Percentiles rank a stretch among this genome's conserved stretches.
These are phyloP conservation scores for Camellia lanceoleosa DNA, from an alignment of 148 eudicot species.

Conservation along the genomic window DNA sequence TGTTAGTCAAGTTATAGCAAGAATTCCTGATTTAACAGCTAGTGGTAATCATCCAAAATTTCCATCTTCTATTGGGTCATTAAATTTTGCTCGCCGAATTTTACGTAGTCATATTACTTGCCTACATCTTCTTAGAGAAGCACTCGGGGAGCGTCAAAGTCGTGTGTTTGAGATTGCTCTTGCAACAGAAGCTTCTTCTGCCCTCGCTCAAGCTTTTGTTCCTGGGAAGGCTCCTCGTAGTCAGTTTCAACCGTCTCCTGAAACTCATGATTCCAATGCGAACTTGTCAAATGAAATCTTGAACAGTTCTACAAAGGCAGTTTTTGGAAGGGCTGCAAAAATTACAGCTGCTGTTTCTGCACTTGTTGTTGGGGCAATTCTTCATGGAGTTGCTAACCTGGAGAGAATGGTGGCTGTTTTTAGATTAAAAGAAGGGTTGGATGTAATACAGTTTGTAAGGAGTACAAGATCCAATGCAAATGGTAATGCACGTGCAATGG, in stretches of 20 bases:
- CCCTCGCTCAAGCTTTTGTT: slow-evolving; percentile 65
- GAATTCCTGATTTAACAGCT: slow-evolving; percentile 71
- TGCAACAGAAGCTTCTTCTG: slow-evolving; percentile 82
- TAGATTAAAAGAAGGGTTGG: slow-evolving; percentile 83
- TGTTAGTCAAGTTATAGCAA: slow-evolving; percentile 70
- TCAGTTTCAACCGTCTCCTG: slow-evolving; percentile 74
- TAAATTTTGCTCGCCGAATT: slow-evolving; percentile 70
- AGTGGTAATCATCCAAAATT: slow-evolving; percentile 42
- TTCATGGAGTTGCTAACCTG: slow-evolving; percentile 86
- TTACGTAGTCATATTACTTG: slow-evolving; percentile 79
- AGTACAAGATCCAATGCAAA: slow-evolving; percentile 70
- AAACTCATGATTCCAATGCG: slow-evolving; percentile 49
- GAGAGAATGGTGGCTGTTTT: slow-evolving; percentile 92
- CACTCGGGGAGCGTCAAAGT: slow-evolving; percentile 93
- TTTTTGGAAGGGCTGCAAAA: slow-evolving; percentile 64
- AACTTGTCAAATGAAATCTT: slow-evolving; percentile 48
- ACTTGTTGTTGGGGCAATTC: slow-evolving; percentile 78
- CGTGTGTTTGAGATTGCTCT: slow-evolving; percentile 98
- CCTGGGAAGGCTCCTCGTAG: slow-evolving; percentile 68
- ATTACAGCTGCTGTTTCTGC: slow-evolving; percentile 78
- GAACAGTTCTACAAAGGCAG: slow-evolving; percentile 54
- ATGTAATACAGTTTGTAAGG: slow-evolving; percentile 69
- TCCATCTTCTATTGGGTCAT: slow-evolving; percentile 52
- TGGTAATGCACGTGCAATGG: slow-evolving; percentile 70
- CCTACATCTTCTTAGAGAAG: slow-evolving; percentile 79